These are phyloP conservation scores for Cryptococcus sp. DNA, from an alignment of 1,284 basidiomycete species.

Conservation along the genomic window DNA sequence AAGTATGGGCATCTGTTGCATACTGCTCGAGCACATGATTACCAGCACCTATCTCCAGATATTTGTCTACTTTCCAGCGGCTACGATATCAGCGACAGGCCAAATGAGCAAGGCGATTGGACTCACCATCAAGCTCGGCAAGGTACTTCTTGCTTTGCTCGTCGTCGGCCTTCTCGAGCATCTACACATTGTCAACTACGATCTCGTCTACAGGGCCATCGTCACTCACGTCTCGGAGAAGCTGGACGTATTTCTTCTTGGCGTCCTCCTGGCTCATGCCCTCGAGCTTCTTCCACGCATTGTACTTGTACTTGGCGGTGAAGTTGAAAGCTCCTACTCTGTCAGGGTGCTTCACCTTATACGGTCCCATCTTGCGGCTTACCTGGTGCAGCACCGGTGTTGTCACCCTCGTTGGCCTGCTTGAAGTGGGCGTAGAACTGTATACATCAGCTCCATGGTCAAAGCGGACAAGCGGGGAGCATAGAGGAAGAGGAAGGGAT, in stretches of 20 bases:
- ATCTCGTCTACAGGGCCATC: not conserved
- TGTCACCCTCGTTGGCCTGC: conserved; percentile 70
- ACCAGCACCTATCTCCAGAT: too few species aligned
- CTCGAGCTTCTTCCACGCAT: conserved; percentile 78
- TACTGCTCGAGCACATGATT: too few species aligned
- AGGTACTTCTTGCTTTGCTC: conserved; percentile 58
- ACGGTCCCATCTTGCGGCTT: conserved; percentile 1
- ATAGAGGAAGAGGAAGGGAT: too few species aligned
- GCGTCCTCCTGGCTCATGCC: conserved; percentile 68
- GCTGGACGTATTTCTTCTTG: conserved; percentile 63
- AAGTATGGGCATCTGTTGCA: too few species aligned
- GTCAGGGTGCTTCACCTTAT: not conserved
- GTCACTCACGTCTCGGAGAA: conserved; percentile 60
- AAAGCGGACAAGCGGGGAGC: not conserved
- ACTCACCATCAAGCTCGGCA: conserved; percentile 56
- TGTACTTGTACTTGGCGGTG: conserved; percentile 51
- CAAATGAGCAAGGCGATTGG: too few species aligned
- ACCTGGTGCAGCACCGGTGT: conserved; percentile 38
- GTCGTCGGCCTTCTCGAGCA: conserved; percentile 54
- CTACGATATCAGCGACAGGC: not conserved
- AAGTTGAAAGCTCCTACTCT: conserved; percentile 44
- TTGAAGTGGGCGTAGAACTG: conserved; percentile 92
- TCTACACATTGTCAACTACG: conserved; percentile 49
- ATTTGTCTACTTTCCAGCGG: conserved; percentile 4
- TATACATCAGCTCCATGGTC: conserved; percentile 1